phyloP scores from a whole-genome alignment of 768 basidiomycete species.

The Mrakia gelida region DNA sequence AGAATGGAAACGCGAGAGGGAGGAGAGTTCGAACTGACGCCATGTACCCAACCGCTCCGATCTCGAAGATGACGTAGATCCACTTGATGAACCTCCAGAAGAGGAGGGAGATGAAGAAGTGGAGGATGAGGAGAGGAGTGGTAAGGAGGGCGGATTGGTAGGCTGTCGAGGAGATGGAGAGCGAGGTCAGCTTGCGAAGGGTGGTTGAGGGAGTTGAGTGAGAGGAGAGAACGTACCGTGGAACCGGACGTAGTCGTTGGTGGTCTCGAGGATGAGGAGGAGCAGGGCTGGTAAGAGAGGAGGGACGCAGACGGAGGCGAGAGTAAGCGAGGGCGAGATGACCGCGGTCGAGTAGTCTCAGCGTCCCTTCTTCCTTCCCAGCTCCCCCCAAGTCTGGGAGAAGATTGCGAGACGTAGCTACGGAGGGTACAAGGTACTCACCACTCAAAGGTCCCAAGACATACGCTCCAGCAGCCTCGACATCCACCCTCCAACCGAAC shows the following conservation, averaged over 20 bases:
- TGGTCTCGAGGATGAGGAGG: conserved; percentile 67
- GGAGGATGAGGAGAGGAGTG: conserved; percentile 57
- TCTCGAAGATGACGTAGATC: conserved; percentile 51
- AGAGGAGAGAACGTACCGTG: conserved; percentile 53
- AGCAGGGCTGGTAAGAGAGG: conserved; percentile 51
- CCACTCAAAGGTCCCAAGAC: conserved; percentile 68
- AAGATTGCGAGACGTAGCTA: background rate
- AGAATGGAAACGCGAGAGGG: background rate
- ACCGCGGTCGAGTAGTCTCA: background rate
- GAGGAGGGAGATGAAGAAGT: conserved; percentile 55
- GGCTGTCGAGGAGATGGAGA: conserved; percentile 49
- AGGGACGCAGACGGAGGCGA: background rate
- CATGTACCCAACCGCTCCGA: conserved; percentile 53
- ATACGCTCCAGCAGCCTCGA: conserved; percentile 63
- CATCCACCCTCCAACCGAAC: conserved; percentile 62
- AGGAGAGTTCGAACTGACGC: conserved; percentile 49
- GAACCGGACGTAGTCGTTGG: conserved; percentile 71
- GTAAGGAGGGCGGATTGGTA: conserved; percentile 73
- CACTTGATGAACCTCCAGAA: conserved; percentile 53
- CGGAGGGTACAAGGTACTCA: conserved; percentile 44
- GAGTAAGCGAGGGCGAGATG: background rate
- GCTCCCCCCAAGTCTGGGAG: background rate
- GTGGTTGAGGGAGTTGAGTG: background rate
- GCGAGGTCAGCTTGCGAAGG: background rate
- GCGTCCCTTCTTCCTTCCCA: background rate